Base-by-base conservation (phyloP, 1,284 basidiomycete species). In the Takashimella koratensis region DNA sequence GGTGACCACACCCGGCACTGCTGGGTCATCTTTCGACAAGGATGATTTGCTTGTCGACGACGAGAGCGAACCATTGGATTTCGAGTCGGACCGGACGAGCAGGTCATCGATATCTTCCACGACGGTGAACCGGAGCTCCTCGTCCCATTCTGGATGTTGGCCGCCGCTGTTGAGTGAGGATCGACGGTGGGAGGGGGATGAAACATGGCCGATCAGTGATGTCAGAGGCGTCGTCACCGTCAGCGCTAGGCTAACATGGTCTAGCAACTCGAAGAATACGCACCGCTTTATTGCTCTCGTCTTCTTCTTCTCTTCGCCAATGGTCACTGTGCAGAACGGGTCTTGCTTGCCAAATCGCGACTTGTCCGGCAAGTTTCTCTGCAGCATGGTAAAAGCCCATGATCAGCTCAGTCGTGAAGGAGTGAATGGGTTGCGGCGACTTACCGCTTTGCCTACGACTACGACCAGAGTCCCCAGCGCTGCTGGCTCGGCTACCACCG, bases 141-240 rank as follows among this genome's bases (percentile, higher is more conserved):
- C 92, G 73, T 99, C 96, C 95, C 96, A 99, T 74, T 91, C 89
- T 6, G 95, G 96, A 74, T 96, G 92, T 74, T 98, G 95, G 3
- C 96, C 96, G 49, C 96, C 95, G 39, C 92, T 76, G 50, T 16
- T 11, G 23, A 39, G n/a, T 12, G 19, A 20, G 45, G 22, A 39
- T 30, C 21, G n/a, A 42, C 24, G 27, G 10, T 16, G 45, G 30
- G 21, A 16, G 16, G 21, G 26, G 24, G 21, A 23, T 19, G 6
- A 27, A 13, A 53, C n/a, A n/a, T n/a, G n/a, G n/a, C n/a, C n/a
- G n/a, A n/a, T n/a, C n/a, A n/a, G n/a, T n/a, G n/a, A n/a, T n/a
- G n/a, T n/a, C n/a, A n/a, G n/a, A n/a, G n/a, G n/a, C n/a, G n/a
- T n/a, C n/a, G n/a, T n/a, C n/a, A n/a, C n/a, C n/a, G n/a, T n/a